Evolutionary conservation across 441 rosid genomes (phyloP), one percentile per base, ranked within the genome.

Genomic region (Eutrema salsugineum): DNA sequence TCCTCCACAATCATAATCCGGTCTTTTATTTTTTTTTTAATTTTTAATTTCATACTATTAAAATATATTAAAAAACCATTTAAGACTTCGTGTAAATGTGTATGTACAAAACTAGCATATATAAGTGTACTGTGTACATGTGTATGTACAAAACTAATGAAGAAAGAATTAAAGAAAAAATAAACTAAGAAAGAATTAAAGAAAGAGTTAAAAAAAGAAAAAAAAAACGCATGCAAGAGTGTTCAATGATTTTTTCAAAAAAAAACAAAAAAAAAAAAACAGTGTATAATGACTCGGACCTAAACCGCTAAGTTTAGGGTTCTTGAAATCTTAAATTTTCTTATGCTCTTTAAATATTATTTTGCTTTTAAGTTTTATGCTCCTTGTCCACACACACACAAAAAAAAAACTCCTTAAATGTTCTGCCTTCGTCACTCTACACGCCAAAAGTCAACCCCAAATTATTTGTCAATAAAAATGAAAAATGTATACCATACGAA

Each of bases 381-480:
- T 40, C 42, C 0, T 39, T 39, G 27, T 32, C 63, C 38, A 42
- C 63, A 36, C 49, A 20, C 4, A 24, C 27, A 24, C 27, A 24
- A 3, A 24, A 24, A 24, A 14, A 56, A 59, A 71, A 62, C 68
- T 51, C 55, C 4, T 53, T 53, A 40, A 30, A 62, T 30, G 47
- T 22, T 20, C 53, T 40, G 27, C 44, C 35, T 66, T 74, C 42
- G 39, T 51, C 11, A 14, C 57, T 51, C 8, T 15, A 59, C 22
- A 67, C 56, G 15, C 16, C 12, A 48, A 46, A 73, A 59, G 68
- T 73, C 72, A 67, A 74, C 62, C 42, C 42, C 33, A 22, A 3
- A n/a, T 35, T 61, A 11, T 19, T 20, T 62, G 33, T 42, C 14
- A 27, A 40, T 6, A 53, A 9, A 24, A 28, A 44, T n/a, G 27